These are phyloP conservation scores for Zygotorulaspora chibaensis DNA, from an alignment of 805 yeast genomes.

Conservation along the genomic window DNA sequence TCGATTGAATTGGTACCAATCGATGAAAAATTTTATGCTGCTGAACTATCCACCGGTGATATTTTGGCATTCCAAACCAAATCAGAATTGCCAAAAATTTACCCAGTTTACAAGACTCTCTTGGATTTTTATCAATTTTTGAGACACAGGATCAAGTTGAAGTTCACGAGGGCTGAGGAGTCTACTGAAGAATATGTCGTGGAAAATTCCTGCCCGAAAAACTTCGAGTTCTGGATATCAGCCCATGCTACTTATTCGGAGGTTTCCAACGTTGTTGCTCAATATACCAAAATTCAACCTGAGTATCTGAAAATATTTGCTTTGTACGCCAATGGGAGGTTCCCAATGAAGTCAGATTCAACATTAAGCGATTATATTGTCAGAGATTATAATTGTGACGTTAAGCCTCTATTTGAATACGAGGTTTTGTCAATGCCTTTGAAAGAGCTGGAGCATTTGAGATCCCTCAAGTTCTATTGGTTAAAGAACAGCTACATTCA, in stretches of 20 bases:
- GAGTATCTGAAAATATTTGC: constrained; percentile 62
- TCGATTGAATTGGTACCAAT: constrained; percentile 44
- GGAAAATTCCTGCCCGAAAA: constrained; percentile 13
- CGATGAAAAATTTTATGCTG: constrained; percentile 43
- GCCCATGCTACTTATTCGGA: constrained; percentile 54
- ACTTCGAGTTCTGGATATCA: constrained; percentile 66
- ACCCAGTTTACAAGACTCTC: constrained; percentile 37
- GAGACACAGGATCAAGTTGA: constrained; percentile 56
- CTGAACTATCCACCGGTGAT: constrained; percentile 66
- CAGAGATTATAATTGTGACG: constrained; percentile 34
- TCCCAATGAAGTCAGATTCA: constrained; percentile 41
- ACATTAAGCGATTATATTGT: constrained; percentile 35
- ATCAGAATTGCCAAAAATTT: constrained; percentile 17
- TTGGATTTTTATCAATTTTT: constrained; percentile 51
- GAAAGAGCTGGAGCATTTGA: constrained; percentile 72
- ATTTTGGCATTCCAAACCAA: constrained; percentile 41
- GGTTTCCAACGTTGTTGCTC: constrained; percentile 59
- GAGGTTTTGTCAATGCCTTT: constrained; percentile 74
- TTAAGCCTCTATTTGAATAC: constrained; percentile 55
- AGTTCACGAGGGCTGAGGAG: constrained; percentile 34
- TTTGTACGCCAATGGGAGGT: constrained; percentile 53
- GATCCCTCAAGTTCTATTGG: constrained; percentile 64
- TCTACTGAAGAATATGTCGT: constrained; percentile 30
- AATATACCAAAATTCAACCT: constrained; percentile 50
- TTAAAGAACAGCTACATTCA: constrained; percentile 66